These are phyloP conservation scores for Heliamphora pulchella DNA, from an alignment of 179 eudicot species.

Conservation along the genomic window DNA sequence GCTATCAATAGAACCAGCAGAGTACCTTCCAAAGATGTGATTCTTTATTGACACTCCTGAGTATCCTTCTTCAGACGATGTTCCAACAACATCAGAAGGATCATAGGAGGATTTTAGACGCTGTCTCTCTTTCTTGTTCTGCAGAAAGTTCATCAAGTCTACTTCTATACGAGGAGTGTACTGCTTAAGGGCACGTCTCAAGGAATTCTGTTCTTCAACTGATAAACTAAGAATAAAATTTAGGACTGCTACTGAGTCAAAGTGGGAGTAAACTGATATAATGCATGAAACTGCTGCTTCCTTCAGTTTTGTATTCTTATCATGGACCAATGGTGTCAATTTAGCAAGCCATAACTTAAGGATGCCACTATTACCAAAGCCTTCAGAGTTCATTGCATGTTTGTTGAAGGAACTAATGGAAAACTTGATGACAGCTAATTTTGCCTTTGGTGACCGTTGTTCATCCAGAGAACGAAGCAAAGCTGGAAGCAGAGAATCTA, in stretches of 20 bases:
- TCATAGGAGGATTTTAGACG: slow-evolving; percentile 79
- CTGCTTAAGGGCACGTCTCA: slow-evolving; percentile 92
- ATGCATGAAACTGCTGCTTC: slow-evolving; percentile 89
- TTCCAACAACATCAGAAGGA: slow-evolving; percentile 74
- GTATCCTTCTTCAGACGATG: slow-evolving; percentile 89
- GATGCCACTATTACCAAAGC: slow-evolving; percentile 74
- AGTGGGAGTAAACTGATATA: slow-evolving; percentile 80
- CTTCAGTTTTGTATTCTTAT: slow-evolving; percentile 83
- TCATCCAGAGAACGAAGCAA: slow-evolving; percentile 96
- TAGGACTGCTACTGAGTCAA: slow-evolving; percentile 74
- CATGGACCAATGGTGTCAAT: slow-evolving; percentile 80
- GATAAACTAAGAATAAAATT: slow-evolving; percentile 82
- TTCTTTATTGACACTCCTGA: slow-evolving; percentile 59
- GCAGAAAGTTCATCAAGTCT: slow-evolving; percentile 86
- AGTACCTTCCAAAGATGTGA: slow-evolving; percentile 62
- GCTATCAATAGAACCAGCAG: slow-evolving; percentile 64
- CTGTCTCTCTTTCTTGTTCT: slow-evolving; percentile 80
- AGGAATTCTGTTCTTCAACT: slow-evolving; percentile 87
- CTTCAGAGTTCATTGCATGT: slow-evolving; percentile 66
- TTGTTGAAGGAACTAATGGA: slow-evolving; percentile 84
- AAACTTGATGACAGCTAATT: slow-evolving; percentile 91
- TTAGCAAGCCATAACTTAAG: slow-evolving; percentile 92
- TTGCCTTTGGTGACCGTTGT: slow-evolving; percentile 97
- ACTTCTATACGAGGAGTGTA: slow-evolving; percentile 97
- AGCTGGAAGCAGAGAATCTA: slow-evolving; percentile 89